Percentiles rank a stretch among this genome's conserved stretches.
Conservation (phyloP, 257 asterid genomes). For the Solanum chmielewskii region DNA sequence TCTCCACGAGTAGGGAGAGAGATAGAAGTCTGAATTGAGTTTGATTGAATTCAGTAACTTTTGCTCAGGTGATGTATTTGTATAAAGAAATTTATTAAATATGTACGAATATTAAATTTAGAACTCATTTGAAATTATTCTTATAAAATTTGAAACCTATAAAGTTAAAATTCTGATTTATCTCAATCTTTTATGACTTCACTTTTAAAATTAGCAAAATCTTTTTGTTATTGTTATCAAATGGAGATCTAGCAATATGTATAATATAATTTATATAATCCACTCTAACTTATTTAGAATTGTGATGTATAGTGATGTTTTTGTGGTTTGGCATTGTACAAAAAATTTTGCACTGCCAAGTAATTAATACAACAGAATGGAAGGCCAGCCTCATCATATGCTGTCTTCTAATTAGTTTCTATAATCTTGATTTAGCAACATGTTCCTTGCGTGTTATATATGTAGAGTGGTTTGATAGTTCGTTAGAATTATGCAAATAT, state of each 20-base stretch:
- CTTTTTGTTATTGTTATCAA: not conserved
- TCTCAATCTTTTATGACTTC: no score
- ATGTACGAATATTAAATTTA: not conserved
- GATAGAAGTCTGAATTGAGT: accelerated
- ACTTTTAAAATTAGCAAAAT: not conserved
- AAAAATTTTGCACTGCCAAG: not conserved
- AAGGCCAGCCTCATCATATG: not conserved
- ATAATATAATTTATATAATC: no score
- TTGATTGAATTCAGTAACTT: no score
- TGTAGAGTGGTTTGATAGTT: not conserved
- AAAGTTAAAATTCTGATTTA: no score
- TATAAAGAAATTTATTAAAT: no score
- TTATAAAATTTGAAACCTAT: no score
- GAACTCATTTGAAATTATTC: no score
- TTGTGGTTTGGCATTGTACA: not conserved
- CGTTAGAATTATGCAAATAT: no score
- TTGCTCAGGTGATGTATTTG: no score
- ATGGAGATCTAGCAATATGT: not conserved
- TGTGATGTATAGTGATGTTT: not conserved
- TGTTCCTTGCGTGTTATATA: not conserved
- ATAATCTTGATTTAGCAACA: not conserved
- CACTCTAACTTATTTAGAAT: no score
- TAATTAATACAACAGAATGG: not conserved
- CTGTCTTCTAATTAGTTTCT: not conserved
- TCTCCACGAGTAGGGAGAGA: not conserved